Percentiles rank a stretch among this genome's conserved stretches.
These are phyloP conservation scores for Dendrocalamus latiflorus DNA, from an alignment of 202 grass and related monocot species.

Conservation along the genomic window DNA sequence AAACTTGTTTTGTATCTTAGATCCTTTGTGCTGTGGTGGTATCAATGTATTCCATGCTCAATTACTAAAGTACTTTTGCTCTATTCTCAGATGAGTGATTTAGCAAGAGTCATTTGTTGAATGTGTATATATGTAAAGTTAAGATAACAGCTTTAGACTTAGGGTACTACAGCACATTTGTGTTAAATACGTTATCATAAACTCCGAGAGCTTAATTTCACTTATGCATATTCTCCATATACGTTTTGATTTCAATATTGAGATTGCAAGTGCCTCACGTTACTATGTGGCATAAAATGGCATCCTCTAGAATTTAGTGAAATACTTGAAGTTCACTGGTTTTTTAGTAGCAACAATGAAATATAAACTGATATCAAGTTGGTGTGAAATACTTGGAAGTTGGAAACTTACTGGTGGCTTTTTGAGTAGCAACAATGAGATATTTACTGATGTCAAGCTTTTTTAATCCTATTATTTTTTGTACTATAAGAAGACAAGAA, in stretches of 20 bases:
- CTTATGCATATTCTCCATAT: background rate
- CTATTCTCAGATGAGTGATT: slow-evolving; percentile 5
- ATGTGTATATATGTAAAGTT: background rate
- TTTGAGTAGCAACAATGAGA: too few relatives aligned
- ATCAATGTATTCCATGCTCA: background rate
- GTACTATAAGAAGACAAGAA: too few relatives aligned
- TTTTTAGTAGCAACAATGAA: background rate
- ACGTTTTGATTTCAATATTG: background rate
- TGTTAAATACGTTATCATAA: background rate
- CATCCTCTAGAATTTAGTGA: background rate
- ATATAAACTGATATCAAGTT: background rate
- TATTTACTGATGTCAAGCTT: too few relatives aligned
- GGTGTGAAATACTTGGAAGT: background rate
- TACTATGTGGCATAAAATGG: background rate
- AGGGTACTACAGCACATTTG: background rate
- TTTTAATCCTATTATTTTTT: too few relatives aligned
- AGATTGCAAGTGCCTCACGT: background rate
- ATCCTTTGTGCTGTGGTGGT: background rate
- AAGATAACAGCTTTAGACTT: background rate
- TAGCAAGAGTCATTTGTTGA: background rate
- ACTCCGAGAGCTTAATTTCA: background rate
- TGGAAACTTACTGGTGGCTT: background rate
- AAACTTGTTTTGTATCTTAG: background rate
- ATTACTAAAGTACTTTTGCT: background rate
- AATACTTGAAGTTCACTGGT: background rate